A percentile compares a stretch with the other conserved stretches of the same genome.
These are phyloP conservation scores for Patellifolia procumbens DNA, from an alignment of 179 eudicot genomes.

Conservation along the genomic window DNA sequence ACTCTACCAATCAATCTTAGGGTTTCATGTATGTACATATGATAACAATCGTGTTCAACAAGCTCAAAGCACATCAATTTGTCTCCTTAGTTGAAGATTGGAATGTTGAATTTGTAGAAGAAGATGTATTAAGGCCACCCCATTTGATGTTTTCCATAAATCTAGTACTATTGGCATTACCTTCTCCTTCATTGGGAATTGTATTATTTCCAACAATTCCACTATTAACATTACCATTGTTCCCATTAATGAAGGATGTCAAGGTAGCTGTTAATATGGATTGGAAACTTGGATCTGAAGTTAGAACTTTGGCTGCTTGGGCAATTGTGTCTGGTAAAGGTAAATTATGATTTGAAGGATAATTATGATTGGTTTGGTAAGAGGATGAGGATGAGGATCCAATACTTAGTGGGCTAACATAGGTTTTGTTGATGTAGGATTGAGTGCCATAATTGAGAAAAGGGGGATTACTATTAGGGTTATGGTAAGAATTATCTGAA, in stretches of 20 bases:
- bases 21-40: not conserved
- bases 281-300: slow-evolving; percentile 41
- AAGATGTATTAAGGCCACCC: slow-evolving; percentile 39
- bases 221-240: slow-evolving; percentile 12
- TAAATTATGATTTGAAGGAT: slow-evolving; percentile 13
- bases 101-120: slow-evolving; percentile 30
- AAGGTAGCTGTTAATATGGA: slow-evolving; percentile 53
- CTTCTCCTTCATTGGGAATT: not conserved
- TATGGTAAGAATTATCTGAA: slow-evolving; percentile 5
- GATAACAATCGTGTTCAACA: slow-evolving; percentile 23
- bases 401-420: not conserved
- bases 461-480: slow-evolving; percentile 5
- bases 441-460: slow-evolving; percentile 24
- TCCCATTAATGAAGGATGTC: slow-evolving; percentile 32
- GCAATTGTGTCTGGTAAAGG: slow-evolving; percentile 29
- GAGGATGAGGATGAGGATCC: slow-evolving; percentile 5
- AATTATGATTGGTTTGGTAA: slow-evolving; percentile 17
- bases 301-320: slow-evolving; percentile 40
- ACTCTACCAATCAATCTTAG: not conserved
- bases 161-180: not conserved
- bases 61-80: slow-evolving; percentile 43
- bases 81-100: slow-evolving; percentile 38
- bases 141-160: slow-evolving; percentile 30
- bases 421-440: slow-evolving; percentile 23
- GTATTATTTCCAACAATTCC: not conserved